phyloP scores from a whole-genome alignment of 192 early-diverging fungal genomes.

The Backusella circina region DNA sequence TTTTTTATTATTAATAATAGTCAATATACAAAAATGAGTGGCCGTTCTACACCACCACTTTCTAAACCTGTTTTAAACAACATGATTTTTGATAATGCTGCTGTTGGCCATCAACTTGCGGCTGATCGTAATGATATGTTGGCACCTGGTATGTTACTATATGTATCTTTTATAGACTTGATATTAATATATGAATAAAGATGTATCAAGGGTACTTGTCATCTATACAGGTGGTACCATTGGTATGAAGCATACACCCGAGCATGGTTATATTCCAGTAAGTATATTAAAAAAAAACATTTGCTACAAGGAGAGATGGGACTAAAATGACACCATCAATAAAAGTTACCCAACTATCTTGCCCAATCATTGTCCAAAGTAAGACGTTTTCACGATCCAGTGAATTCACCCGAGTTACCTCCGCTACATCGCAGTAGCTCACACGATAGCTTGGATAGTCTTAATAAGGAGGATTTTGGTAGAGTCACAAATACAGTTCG shows the following conservation, averaged over 20 bases:
- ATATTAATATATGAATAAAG: constrained; percentile 29
- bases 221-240: constrained; percentile 97
- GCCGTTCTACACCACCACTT: background rate
- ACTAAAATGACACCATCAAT: background rate
- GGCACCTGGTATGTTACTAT: constrained; percentile 57
- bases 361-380: constrained; percentile 71
- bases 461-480: constrained; percentile 12
- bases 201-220: constrained; percentile 77
- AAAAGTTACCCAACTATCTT: constrained; percentile 68
- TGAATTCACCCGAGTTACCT: constrained; percentile 9
- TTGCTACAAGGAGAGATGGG: no score
- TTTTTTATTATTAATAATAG: background rate
- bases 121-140: constrained; percentile 57
- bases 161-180: background rate
- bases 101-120: constrained; percentile 43
- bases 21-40: background rate
- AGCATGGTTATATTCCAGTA: constrained; percentile 70
- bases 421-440: constrained; percentile 18
- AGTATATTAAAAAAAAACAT: background rate
- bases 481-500: constrained; percentile 18
- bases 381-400: constrained; percentile 80
- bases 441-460: constrained; percentile 24
- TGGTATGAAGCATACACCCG: constrained; percentile 77
- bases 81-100: constrained; percentile 30
- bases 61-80: background rate